Base-by-base conservation (phyloP, 169 alveolate genomes). In the Cryptosporidium xiaoi region DNA sequence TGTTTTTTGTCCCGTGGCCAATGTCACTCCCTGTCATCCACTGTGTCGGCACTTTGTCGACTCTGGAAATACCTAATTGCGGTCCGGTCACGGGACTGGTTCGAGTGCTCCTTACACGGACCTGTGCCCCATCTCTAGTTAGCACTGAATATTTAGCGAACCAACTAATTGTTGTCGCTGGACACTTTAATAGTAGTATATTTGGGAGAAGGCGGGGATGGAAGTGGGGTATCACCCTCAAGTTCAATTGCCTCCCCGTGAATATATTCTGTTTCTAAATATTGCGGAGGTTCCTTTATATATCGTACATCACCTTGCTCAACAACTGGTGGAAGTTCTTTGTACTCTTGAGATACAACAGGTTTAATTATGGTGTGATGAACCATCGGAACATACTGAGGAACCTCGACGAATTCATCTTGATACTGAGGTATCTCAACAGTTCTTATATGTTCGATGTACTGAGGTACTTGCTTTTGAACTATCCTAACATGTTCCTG, bases 241-340 rank as follows among this genome's bases (percentile, higher is more conserved):
- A 77, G 10, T 15, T 77, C 85, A 27, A 77, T 77, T 4, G 77
- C 62, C 27, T 77, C 85, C 3, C 85, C 85, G n/a, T 77, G 85
- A 15, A 77, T 6, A 60, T 77, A 77, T 24, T 77, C 85, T 7
- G 85, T 56, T 18, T 77, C 85, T 20, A 77, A 46, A 44, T 77
- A 77, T 31, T 77, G 85, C 7, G 85, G 85, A 13, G 85, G 85
- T 20, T 77, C 85, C 48, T 77, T 77, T 15, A 77, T 34, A 36
- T 77, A 77, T 46, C 85, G 53, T 16, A 50, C 64, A 44, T 62
- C 71, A 5, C 85, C 85, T 48, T 60, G 85, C 10, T 77, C 85
- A 10, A 77, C 85, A 58, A 77, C 85, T 13, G 85, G 85, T n/a
- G 85, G 85, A 24, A 77, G 85, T 16, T 77, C 85, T 29, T 77